Evolutionary conservation across 306 rosid species (phyloP).

Genomic region (Astragalus glycyphyllos): DNA sequence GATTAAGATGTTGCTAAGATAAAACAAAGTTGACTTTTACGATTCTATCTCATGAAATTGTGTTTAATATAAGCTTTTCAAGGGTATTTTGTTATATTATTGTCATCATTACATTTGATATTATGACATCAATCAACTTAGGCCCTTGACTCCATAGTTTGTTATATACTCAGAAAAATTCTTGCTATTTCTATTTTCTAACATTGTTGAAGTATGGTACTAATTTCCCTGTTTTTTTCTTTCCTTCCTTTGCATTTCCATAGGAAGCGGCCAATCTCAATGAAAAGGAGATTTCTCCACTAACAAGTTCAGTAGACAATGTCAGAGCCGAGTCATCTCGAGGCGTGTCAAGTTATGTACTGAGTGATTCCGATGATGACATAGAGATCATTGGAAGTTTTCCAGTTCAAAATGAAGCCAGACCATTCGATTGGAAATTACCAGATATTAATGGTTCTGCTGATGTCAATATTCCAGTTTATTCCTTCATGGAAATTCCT

Average conservation of each 20-base stretch:
- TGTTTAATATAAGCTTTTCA: background rate
- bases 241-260: background rate
- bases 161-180: too few relatives aligned
- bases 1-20: background rate
- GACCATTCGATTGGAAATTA: slow-evolving; percentile 13
- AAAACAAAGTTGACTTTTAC: background rate
- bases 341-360: slow-evolving; percentile 39
- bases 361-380: slow-evolving; percentile 58
- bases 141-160: too few relatives aligned
- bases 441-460: slow-evolving; percentile 45
- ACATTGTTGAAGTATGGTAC: background rate
- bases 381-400: slow-evolving; percentile 50
- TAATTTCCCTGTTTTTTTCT: slow-evolving; percentile 25
- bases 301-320: too few relatives aligned
- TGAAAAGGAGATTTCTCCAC: slow-evolving; percentile 26
- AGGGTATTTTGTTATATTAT: background rate
- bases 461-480: slow-evolving; percentile 25
- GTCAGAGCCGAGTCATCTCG: slow-evolving; percentile 5
- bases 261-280: slow-evolving; percentile 61
- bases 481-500: slow-evolving; percentile 6
- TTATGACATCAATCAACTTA: too few relatives aligned
- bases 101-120: background rate
- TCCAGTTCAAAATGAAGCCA: slow-evolving; percentile 44
- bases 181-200: too few relatives aligned
- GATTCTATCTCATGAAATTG: background rate